Evolutionary conservation across 2,329 filamentous ascomycete genomes (phyloP), one percentile per base, ranked within the genome.

Genomic region (Fusarium fracticaudum): DNA sequence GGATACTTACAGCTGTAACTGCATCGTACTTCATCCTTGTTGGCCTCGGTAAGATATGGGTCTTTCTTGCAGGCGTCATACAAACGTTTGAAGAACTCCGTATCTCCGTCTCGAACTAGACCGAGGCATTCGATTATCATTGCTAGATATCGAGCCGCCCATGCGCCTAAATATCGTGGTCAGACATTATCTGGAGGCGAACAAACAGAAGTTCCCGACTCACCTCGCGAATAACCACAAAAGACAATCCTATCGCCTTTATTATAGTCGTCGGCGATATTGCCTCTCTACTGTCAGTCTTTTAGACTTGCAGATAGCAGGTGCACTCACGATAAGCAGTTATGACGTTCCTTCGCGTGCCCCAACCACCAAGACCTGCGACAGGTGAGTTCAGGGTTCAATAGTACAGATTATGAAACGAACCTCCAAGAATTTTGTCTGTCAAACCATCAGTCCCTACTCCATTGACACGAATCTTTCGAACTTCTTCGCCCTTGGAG

Each of bases 211-310:
- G 3, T 18, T 3, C 43, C 24, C 1, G 24, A 13, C 60, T 45
- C 1, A 60, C 60, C 60, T 33, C 60, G 51, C 1, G 60, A 60
- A 6, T 38, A 63, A 6, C 51, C 51, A 22, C 33, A 63, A 2
- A 63, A 10, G 24, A 60, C 17, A 0, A 60, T 33, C 12, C 41
- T 63, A 6, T 60, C 60, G 2, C 40, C 26, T 2, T 29, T 14
- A 1, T 18, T 17, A 8, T 63, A 62, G 1, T 22, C 13, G 3
- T 44, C 38, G 5, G 48, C 59, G 17, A 62, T 44, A 4, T 33
- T 22, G 0, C n/a, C 59, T 61, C 1, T 6, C 4, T 7, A 6
- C 8, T 11, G 45, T 29, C 0, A 45, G 24, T 6, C 0, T 45
- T 20, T 45, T 1, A 3, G 0, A 37, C 17, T 9, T 2, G 35